phyloP scores from a whole-genome alignment of 2,329 filamentous ascomycete species.

The Cladosporium sp. region DNA sequence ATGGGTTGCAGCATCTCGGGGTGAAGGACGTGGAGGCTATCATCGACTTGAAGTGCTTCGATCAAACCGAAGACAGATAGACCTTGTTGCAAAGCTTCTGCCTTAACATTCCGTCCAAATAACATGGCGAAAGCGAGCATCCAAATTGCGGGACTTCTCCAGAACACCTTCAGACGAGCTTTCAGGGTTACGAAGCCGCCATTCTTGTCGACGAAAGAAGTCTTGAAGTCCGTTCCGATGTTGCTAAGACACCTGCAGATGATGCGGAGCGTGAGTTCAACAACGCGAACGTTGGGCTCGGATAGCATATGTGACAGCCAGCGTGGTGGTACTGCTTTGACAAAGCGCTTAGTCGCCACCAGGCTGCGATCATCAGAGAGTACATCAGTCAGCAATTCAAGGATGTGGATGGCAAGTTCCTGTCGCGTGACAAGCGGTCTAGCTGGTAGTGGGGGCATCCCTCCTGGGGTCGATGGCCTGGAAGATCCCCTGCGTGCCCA shows the following conservation, averaged over 20 bases:
- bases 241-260: slow-evolving; percentile 77
- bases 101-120: slow-evolving; percentile 73
- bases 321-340: slow-evolving; percentile 92
- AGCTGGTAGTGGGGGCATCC: slow-evolving; percentile 5
- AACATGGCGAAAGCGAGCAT: slow-evolving; percentile 82
- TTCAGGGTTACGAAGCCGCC: slow-evolving; percentile 86
- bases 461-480: slow-evolving; percentile 25
- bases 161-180: slow-evolving; percentile 77
- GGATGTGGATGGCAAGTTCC: slow-evolving; percentile 27
- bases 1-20: slow-evolving; percentile 78
- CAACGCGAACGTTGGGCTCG: slow-evolving; percentile 78
- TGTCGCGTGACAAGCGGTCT: slow-evolving; percentile 20
- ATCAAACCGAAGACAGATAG: slow-evolving; percentile 73
- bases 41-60: slow-evolving; percentile 60
- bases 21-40: slow-evolving; percentile 63
- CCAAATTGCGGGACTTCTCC: slow-evolving; percentile 82
- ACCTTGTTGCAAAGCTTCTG: slow-evolving; percentile 66
- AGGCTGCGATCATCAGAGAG: slow-evolving; percentile 23
- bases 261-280: slow-evolving; percentile 76
- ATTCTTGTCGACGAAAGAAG: slow-evolving; percentile 80
- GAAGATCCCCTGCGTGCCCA: slow-evolving; percentile 25
- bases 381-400: slow-evolving; percentile 25
- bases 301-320: slow-evolving; percentile 73
- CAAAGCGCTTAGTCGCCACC: slow-evolving; percentile 60
- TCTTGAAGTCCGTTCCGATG: slow-evolving; percentile 75